Conservation (phyloP, 2,329 filamentous ascomycete genomes). For the Capronia epimyces region DNA sequence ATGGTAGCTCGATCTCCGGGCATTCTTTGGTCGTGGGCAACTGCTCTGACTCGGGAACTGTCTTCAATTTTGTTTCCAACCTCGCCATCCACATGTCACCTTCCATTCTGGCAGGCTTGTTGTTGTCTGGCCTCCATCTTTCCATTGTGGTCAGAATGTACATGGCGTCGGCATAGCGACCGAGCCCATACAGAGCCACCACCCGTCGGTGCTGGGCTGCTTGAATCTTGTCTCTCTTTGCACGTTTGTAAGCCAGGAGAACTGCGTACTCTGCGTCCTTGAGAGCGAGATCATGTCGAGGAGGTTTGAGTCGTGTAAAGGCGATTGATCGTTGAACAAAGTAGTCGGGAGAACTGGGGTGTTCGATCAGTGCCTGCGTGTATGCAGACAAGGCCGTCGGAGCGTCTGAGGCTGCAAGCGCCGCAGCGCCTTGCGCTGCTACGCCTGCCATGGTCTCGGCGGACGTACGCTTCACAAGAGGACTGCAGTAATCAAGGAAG, state of each 20-base stretch:
- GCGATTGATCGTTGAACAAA: slow-evolving; percentile 77
- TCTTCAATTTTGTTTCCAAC: slow-evolving; percentile 48
- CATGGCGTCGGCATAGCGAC: slow-evolving; percentile 68
- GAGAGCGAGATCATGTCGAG: slow-evolving; percentile 59
- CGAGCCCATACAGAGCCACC: slow-evolving; percentile 65
- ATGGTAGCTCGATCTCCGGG: slow-evolving; percentile 46
- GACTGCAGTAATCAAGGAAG: not conserved
- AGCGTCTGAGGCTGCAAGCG: slow-evolving; percentile 60
- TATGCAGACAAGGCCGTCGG: slow-evolving; percentile 62
- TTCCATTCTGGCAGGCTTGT: slow-evolving; percentile 26
- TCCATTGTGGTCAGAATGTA: slow-evolving; percentile 59
- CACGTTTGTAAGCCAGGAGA: slow-evolving; percentile 58
- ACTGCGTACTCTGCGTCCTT: slow-evolving; percentile 64
- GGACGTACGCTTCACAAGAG: not conserved
- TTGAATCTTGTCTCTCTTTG: slow-evolving; percentile 67
- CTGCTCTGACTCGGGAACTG: slow-evolving; percentile 45
- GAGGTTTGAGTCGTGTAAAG: slow-evolving; percentile 57
- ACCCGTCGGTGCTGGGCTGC: slow-evolving; percentile 78
- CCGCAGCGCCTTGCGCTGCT: slow-evolving; percentile 53
- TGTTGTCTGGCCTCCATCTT: slow-evolving; percentile 49
- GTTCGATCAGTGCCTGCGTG: slow-evolving; percentile 58
- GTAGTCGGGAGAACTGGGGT: slow-evolving; percentile 66
- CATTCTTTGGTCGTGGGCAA: slow-evolving; percentile 48
- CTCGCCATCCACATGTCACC: slow-evolving; percentile 54
- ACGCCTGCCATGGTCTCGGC: slow-evolving; percentile 46